Percentiles rank a stretch among this genome's conserved stretches.
Evolutionary conservation across 2,329 filamentous ascomycete genomes (phyloP).

Genomic region (Setomelanomma holmii): DNA sequence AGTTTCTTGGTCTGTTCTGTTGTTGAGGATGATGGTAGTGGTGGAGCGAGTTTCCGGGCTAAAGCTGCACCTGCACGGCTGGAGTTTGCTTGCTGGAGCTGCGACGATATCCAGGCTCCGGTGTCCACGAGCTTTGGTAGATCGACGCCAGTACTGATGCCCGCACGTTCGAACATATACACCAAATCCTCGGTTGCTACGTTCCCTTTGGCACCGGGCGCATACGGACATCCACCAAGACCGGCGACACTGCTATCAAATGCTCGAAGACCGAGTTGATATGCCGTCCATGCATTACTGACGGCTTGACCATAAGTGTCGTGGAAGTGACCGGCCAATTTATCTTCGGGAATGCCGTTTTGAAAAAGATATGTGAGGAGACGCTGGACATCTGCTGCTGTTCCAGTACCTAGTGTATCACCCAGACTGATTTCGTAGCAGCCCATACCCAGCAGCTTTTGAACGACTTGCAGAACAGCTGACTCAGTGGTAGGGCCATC

Average conservation of each 20-base stretch:
- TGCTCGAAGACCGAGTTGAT: conserved; percentile 26
- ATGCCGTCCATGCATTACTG: conserved; percentile 30
- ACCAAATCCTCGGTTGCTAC: conserved; percentile 37
- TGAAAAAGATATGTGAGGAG: conserved; percentile 43
- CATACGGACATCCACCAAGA: conserved; percentile 38
- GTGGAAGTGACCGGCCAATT: conserved; percentile 38
- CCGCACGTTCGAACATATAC: conserved; percentile 30
- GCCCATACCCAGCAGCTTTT: conserved; percentile 25
- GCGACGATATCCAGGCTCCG: conserved; percentile 31
- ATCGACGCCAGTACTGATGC: conserved; percentile 32
- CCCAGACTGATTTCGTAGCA: conserved; percentile 38
- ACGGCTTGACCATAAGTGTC: conserved; percentile 41
- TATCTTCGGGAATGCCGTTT: conserved; percentile 23
- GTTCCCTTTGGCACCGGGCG: conserved; percentile 36
- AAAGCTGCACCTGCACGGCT: conserved; percentile 31
- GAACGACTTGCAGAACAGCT: conserved; percentile 16
- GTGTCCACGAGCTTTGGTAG: conserved; percentile 21
- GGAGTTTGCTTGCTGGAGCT: conserved; percentile 21
- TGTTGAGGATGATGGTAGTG: not conserved
- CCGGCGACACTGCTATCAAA: conserved; percentile 38
- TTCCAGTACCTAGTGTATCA: conserved; percentile 33
- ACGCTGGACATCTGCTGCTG: conserved; percentile 31
- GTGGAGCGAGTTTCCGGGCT: not conserved
- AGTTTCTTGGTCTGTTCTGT: not conserved
- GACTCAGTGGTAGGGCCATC: conserved; percentile 30